phyloP scores from a whole-genome alignment of 441 rosid genomes.

The Hura crepitans region DNA sequence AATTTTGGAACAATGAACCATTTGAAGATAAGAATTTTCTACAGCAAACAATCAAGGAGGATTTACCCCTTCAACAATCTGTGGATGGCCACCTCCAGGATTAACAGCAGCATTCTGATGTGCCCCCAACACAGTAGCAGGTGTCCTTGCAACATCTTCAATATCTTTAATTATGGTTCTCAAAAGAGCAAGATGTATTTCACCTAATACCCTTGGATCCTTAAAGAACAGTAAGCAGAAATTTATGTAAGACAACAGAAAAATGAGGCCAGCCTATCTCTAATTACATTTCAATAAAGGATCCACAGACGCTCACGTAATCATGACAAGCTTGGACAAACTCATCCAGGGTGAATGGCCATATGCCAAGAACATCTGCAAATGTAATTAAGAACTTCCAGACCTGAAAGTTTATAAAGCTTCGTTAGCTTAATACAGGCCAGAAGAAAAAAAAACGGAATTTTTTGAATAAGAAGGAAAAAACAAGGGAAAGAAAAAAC shows the following conservation, averaged over 20 bases:
- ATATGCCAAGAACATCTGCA: constrained; percentile 70
- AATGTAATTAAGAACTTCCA: constrained; percentile 88
- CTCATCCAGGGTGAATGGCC: constrained; percentile 93
- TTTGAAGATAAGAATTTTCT: constrained; percentile 11
- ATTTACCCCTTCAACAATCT: constrained; percentile 81
- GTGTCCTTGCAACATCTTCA: constrained; percentile 66
- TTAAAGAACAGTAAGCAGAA: constrained; percentile 27
- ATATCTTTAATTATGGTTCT: constrained; percentile 74
- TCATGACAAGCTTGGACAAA: constrained; percentile 85
- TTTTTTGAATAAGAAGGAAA: too few relatives aligned
- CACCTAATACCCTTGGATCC: constrained; percentile 80
- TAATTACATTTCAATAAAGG: constrained; percentile 5
- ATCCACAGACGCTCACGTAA: constrained; percentile 42
- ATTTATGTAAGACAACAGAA: constrained; percentile 20
- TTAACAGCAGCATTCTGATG: constrained; percentile 57
- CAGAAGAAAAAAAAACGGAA: too few relatives aligned
- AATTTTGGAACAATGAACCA: constrained; percentile 1
- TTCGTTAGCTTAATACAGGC: neutral
- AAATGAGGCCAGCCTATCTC: constrained; percentile 18
- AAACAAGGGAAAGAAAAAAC: neutral
- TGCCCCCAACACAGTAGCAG: constrained; percentile 52
- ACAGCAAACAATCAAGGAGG: constrained; percentile 11
- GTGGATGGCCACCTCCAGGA: constrained; percentile 84
- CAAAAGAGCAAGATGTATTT: constrained; percentile 68
- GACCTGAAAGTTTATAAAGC: constrained; percentile 40